A percentile compares a stretch with the other conserved stretches of the same genome.
Evolutionary conservation across 768 basidiomycete genomes (phyloP).

Genomic region (Erythrobasidium yunnanense): DNA sequence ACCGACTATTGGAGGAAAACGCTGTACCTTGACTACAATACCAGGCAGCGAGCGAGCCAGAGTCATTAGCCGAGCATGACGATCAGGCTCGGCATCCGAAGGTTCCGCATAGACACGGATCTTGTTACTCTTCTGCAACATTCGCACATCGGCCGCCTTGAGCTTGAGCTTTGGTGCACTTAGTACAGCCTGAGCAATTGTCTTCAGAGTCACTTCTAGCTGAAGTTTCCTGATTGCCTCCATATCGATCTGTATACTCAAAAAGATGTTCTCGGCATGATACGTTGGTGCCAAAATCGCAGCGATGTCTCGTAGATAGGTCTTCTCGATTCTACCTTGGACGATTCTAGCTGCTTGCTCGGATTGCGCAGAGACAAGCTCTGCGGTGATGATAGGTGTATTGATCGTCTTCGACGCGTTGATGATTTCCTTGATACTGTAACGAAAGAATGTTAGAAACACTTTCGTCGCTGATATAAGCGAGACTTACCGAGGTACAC

Average conservation of each 20-base stretch:
- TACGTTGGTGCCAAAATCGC: constrained; percentile 90
- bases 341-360: constrained; percentile 96
- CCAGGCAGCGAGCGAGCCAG: constrained; percentile 71
- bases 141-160: constrained; percentile 54
- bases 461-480: background rate
- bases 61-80: constrained; percentile 54
- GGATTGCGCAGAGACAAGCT: constrained; percentile 51
- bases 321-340: constrained; percentile 90
- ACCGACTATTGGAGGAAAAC: constrained; percentile 18
- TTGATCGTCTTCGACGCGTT: constrained; percentile 95
- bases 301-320: constrained; percentile 85
- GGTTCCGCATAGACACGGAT: constrained; percentile 44
- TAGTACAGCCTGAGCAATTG: constrained; percentile 84
- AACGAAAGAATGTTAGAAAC: background rate
- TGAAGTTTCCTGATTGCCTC: constrained; percentile 69
- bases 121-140: constrained; percentile 41
- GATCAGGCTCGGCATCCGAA: constrained; percentile 29
- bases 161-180: constrained; percentile 80
- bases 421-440: constrained; percentile 89
- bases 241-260: constrained; percentile 81
- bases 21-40: constrained; percentile 83
- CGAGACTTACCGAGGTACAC: constrained; percentile 64
- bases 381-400: constrained; percentile 96
- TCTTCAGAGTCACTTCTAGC: constrained; percentile 86
- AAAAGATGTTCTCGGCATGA: constrained; percentile 82